Evolutionary conservation across 2,329 filamentous ascomycete genomes (phyloP), one percentile per base, ranked within the genome.

Genomic region (Aspergillus neotritici): DNA sequence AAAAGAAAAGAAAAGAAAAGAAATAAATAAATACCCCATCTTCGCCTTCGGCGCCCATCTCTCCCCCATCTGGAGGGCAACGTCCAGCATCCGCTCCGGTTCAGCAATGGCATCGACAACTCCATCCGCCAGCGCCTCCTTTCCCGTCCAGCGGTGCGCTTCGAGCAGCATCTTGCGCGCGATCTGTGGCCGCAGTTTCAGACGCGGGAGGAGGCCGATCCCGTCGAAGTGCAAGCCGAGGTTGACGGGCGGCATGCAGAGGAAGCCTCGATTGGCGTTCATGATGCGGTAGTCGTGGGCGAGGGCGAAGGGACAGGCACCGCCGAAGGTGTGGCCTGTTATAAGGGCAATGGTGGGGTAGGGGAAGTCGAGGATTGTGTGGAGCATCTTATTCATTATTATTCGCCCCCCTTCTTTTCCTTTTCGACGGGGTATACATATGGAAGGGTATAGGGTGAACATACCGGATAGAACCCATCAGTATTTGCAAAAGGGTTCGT

Each of bases 381-480:
- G 68, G 11, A 75, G 59, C 4, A 74, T 60, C 57, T 68, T 4
- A 12, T 28, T 40, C 34, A 21, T 29, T 6, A 25, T 8, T 25
- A 8, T 25, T n/a, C n/a, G n/a, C 21, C 9, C 3, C 9, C 7
- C 3, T 25, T 25, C 21, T 5, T 3, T 13, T 25, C n/a, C n/a
- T 4, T 8, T 14, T 21, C 45, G 41, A 9, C 29, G 31, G 6
- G 6, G 8, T 11, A 8, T 25, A 28, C 6, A 11, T 2, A 15
- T 3, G 12, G 70, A 41, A 63, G 68, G 3, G 30, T 11, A 13
- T 14, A n/a, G 21, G n/a, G 7, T 13, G 21, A 68, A 35, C 71
- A 69, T 14, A 79, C 78, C 40, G 80, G 79, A 9, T 74, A 76
- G 43, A 81, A 83, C 17, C 69, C 71, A 52, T 75, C 79, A 12